Evolutionary conservation across 495 filamentous ascomycete genomes (phyloP).

Genomic region (Barbatosphaeria neglecta): DNA sequence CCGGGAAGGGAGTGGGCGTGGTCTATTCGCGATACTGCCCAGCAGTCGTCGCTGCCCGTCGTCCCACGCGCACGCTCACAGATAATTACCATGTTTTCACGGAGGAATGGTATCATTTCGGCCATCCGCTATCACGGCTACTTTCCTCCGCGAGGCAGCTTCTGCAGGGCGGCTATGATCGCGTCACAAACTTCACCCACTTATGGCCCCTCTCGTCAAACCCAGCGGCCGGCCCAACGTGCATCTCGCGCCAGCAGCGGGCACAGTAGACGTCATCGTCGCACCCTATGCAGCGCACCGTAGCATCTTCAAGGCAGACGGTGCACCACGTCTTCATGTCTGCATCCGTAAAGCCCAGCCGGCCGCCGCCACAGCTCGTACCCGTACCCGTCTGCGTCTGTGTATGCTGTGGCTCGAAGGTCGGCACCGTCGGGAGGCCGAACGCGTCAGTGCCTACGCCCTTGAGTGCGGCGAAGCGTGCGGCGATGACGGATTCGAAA

Average conservation of each 20-base stretch:
- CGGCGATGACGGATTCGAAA: constrained; percentile 25
- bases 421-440: constrained; percentile 42
- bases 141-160: background rate
- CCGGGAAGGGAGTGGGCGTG: too few species aligned
- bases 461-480: constrained; percentile 28
- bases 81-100: too few species aligned
- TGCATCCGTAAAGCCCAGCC: constrained; percentile 40
- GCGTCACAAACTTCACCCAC: constrained; percentile 24
- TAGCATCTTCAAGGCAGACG: constrained; percentile 58
- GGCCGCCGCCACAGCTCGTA: constrained; percentile 12
- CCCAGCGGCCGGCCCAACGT: constrained; percentile 44
- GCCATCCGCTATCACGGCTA: too few species aligned
- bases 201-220: constrained; percentile 44
- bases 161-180: background rate
- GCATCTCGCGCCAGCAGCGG: constrained; percentile 58
- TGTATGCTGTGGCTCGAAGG: constrained; percentile 34
- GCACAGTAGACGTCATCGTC: constrained; percentile 55
- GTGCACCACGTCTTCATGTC: constrained; percentile 59
- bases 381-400: too few species aligned
- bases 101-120: too few species aligned
- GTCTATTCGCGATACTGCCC: too few species aligned
- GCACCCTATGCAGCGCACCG: constrained; percentile 50
- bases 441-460: constrained; percentile 23
- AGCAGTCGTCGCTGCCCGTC: too few species aligned
- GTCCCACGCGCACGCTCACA: too few species aligned